Evolutionary conservation across 2,329 filamentous ascomycete genomes (phyloP).

Genomic region (Alternaria longipes): DNA sequence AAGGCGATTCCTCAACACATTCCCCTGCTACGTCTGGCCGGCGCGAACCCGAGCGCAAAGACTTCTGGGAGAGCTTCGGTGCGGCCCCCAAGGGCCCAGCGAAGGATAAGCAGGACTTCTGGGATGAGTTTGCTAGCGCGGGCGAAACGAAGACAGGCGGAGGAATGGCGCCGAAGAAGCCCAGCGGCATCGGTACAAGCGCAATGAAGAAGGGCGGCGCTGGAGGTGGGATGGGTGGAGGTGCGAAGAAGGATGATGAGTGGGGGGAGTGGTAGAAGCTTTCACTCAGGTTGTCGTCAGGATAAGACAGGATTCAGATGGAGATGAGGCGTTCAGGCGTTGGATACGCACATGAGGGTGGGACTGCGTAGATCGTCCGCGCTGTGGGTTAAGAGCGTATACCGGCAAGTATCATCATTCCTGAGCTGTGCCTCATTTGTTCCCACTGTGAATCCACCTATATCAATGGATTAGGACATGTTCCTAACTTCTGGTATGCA

Average conservation of each 20-base stretch:
- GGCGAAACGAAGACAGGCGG: constrained; percentile 33
- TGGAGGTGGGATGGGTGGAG: constrained; percentile 14
- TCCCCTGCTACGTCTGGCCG: constrained; percentile 31
- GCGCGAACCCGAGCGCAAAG: constrained; percentile 68
- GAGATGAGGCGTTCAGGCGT: constrained; percentile 11
- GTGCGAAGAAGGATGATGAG: constrained; percentile 63
- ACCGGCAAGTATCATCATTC: background rate
- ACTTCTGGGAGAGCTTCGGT: constrained; percentile 72
- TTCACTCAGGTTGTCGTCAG: background rate
- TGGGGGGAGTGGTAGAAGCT: constrained; percentile 64
- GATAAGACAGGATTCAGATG: background rate
- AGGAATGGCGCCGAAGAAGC: constrained; percentile 49
- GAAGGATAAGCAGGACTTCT: constrained; percentile 63
- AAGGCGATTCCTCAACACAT: constrained; percentile 63
- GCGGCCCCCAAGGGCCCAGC: constrained; percentile 63
- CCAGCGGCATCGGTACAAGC: constrained; percentile 68
- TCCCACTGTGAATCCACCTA: background rate
- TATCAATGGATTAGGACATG: background rate
- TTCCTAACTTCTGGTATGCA: background rate
- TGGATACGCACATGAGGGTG: constrained; percentile 4
- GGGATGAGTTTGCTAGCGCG: constrained; percentile 57
- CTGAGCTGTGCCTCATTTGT: background rate
- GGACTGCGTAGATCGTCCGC: background rate
- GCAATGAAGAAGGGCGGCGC: constrained; percentile 65
- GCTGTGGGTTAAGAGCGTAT: constrained; percentile 2